A percentile compares a stretch with the other conserved stretches of the same genome.
phyloP scores from a whole-genome alignment of 1,284 basidiomycete genomes.

The Ustilago crameri region DNA sequence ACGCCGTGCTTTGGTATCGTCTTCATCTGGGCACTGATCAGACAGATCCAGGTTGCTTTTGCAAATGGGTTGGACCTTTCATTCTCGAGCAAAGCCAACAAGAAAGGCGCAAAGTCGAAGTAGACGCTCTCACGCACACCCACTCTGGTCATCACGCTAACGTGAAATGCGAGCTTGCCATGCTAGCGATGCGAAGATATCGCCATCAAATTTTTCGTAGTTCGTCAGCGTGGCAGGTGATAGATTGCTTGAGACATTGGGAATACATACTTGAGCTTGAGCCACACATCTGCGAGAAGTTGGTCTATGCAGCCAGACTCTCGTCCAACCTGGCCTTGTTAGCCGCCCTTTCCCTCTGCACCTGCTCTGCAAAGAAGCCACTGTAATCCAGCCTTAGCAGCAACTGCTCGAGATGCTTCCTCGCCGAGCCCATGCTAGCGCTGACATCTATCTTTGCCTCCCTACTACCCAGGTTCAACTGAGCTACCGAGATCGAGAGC shows the following conservation, averaged over 20 bases:
- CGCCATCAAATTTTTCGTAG: too few relatives aligned
- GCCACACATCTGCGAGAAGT: neutral
- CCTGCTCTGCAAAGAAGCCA: constrained; percentile 74
- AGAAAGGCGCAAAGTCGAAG: constrained; percentile 1
- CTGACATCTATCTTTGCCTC: constrained; percentile 1
- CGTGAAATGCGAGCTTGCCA: too few relatives aligned
- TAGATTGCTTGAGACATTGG: too few relatives aligned
- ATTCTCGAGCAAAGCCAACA: constrained; percentile 1
- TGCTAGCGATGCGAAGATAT: too few relatives aligned
- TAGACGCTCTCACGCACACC: neutral
- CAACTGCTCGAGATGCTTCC: constrained; percentile 83
- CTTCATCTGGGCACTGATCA: constrained; percentile 68
- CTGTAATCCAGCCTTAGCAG: constrained; percentile 86
- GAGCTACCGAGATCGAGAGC: constrained; percentile 24
- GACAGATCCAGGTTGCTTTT: constrained; percentile 65
- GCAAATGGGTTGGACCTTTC: constrained; percentile 51
- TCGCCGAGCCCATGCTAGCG: constrained; percentile 69
- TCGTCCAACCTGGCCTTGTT: constrained; percentile 12
- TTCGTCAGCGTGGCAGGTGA: too few relatives aligned
- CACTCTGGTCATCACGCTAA: too few relatives aligned
- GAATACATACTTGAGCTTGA: too few relatives aligned
- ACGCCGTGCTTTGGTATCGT: constrained; percentile 79
- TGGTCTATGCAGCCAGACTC: neutral
- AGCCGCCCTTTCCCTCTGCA: constrained; percentile 23
- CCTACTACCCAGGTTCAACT: constrained; percentile 12